These are phyloP conservation scores for Clohesyomyces aquaticus DNA, from an alignment of 495 filamentous ascomycete species.

Conservation along the genomic window DNA sequence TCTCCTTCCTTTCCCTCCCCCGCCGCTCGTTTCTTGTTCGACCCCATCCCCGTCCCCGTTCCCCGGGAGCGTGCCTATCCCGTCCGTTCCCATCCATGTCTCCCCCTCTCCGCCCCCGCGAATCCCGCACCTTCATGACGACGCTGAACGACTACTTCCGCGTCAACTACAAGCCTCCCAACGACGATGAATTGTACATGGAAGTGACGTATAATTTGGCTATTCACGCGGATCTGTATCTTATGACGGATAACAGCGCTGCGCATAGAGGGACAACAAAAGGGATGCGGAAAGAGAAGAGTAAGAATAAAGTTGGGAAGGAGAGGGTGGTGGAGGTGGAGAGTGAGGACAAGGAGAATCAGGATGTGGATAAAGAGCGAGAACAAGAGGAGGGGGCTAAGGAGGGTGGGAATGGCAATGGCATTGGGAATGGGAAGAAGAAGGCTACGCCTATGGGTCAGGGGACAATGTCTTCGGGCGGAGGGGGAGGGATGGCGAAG, in stretches of 20 bases:
- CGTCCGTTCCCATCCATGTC: no score
- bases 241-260: neutral
- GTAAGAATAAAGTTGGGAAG: no score
- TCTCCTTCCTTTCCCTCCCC: no score
- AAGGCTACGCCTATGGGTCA: neutral
- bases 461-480: neutral
- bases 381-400: no score
- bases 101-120: neutral
- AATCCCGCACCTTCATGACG: neutral
- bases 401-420: no score
- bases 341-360: neutral
- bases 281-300: no score
- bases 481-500: neutral
- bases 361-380: no score
- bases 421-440: no score
- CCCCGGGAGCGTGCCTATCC: no score
- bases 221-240: neutral
- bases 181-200: neutral
- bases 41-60: no score
- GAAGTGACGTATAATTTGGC: neutral
- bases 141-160: neutral
- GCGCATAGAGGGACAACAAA: neutral
- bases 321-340: no score
- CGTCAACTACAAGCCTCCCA: neutral
- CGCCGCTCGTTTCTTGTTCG: no score